Evolutionary conservation across 228 moss, liverwort and hornwort genomes (phyloP), one percentile per base, ranked within the genome.

Genomic region (Sphagnum fallax): DNA sequence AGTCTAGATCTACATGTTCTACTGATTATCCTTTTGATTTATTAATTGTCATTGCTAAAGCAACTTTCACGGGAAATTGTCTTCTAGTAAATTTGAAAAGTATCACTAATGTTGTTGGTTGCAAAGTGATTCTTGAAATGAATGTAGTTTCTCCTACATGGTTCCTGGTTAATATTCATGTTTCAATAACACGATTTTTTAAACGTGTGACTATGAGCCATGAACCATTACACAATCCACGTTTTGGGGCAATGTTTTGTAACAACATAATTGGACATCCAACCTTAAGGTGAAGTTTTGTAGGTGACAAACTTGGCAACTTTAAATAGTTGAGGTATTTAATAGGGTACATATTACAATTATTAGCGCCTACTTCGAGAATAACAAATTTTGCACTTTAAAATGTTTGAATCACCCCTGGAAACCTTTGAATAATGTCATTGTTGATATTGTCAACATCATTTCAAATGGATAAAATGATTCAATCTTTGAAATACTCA

Each of bases 1-100:
- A 48, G 10, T 65, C 5, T 6, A 47, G 49, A 10, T 32, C 4
- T 10, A 50, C 65, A 50, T 65, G 65, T 48, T 65, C 51, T 5
- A 65, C 10, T 4, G 48, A 65, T 65, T 65, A 32, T 65, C 65
- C 6, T 49, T 47, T 10, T 49, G 65, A 65, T 51, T 65, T 65
- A 4, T 65, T 65, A 48, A 65, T 48, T 5, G 32, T 65, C 65
- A 65, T 65, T 65, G 65, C 65, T 49, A 65, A 65, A 5, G 49
- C 65, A 8, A 65, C 49, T 12, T 65, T 65, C 5, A 65, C 4
- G 4, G 10, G 65, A 8, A 65, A 65, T 65, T 65, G 48, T 3
- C 4, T 11, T 5, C 48, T 4, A 11, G 14, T 65, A 14, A 65
- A 51, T 47, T 49, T 13, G 51, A 65, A 65, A 8, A 32, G 32